Conservation (phyloP, 257 asterid species). For the Perilla frutescens region DNA sequence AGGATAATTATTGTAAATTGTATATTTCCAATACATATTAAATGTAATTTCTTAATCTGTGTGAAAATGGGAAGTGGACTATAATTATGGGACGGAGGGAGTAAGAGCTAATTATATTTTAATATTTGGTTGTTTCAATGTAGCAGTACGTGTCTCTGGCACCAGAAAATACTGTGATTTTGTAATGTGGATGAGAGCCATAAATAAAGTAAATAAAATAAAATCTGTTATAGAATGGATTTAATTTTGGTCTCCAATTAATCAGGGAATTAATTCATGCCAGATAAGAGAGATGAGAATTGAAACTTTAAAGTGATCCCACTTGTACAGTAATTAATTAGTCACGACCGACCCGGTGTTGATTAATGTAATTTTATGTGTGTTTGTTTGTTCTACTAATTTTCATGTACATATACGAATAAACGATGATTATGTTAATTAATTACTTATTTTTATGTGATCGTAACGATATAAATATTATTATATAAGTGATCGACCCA, state of each 20-base stretch:
- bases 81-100: too few relatives aligned
- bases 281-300: conserved; percentile 26
- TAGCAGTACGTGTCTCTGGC: background rate
- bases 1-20: too few relatives aligned
- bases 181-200: conserved; percentile 27
- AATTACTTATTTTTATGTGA: conserved; percentile 20
- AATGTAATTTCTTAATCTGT: too few relatives aligned
- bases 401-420: background rate
- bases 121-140: too few relatives aligned
- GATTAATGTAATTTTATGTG: background rate
- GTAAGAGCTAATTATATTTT: too few relatives aligned
- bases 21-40: too few relatives aligned
- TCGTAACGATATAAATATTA: background rate
- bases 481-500: background rate
- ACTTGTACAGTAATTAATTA: conserved; percentile 23
- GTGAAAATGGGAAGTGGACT: too few relatives aligned
- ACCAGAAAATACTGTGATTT: conserved; percentile 11
- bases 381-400: background rate
- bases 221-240: background rate
- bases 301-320: conserved; percentile 32
- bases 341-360: background rate
- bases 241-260: too few relatives aligned
- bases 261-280: background rate
- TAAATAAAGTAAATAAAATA: background rate
- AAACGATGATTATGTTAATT: background rate